Evolutionary conservation across 805 yeast genomes (phyloP), one percentile per base, ranked within the genome.

Genomic region (Yamadazyma ubonensis): DNA sequence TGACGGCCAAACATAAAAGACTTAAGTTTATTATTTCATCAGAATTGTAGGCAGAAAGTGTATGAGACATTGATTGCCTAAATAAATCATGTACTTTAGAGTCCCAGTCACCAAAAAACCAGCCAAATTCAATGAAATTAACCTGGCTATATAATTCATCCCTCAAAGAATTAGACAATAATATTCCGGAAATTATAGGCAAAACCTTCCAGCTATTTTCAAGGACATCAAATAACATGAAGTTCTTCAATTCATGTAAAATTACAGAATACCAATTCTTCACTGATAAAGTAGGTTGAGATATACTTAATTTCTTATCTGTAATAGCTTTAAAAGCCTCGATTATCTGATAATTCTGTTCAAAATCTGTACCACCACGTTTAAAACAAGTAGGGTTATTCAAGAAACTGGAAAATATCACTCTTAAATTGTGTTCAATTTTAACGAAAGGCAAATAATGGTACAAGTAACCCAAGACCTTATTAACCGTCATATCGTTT

Each of bases 371-470:
- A 18, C 40, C 44, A 10, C 35, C 36, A 1, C 41, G 34, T 2
- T 45, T 46, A 36, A 69, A 53, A 54, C 70, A 56, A 1, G 54
- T 42, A 0, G 77, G 75, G 34, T 68, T 71, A 42, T 65, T 63
- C 42, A 77, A 45, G 43, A 77, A 71, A 31, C 67, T 61, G 22
- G 69, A 60, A 10, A 78, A 56, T 14, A 77, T 53, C 1, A 77
- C 46, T 34, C 64, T 58, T 29, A 77, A 57, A 51, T 77, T 77
- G 41, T 62, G 63, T 45, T 67, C 71, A 37, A 67, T 64, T 50
- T 74, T 75, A 36, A 77, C 58, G 33, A 54, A 70, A 1, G 82
- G 81, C 38, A 75, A 54, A 49, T 76, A 76, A 50, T 76, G 71
- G 38, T 70, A 76, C 16, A 77, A 39, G 50, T 74, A 73, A 1